Conservation (phyloP, 2,329 filamentous ascomycete species). For the Talaromyces rugulosus region DNA sequence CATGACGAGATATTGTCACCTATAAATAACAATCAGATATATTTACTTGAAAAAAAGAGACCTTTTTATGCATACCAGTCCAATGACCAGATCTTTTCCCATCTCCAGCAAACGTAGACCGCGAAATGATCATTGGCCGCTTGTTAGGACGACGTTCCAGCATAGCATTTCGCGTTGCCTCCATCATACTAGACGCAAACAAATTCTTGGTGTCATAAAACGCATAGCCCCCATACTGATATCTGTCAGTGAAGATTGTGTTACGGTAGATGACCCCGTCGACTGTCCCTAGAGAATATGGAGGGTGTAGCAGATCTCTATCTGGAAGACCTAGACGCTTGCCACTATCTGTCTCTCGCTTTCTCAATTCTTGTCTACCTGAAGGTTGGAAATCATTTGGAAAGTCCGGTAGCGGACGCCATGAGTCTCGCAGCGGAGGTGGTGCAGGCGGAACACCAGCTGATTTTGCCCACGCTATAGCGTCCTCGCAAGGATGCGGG, state of each 20-base stretch:
- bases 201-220: slow-evolving; percentile 75
- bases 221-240: slow-evolving; percentile 56
- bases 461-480: slow-evolving; percentile 46
- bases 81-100: slow-evolving; percentile 58
- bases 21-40: slow-evolving; percentile 27
- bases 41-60: background rate
- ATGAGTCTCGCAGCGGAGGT: slow-evolving; percentile 59
- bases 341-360: slow-evolving; percentile 13
- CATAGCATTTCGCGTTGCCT: slow-evolving; percentile 62
- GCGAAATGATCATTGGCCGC: slow-evolving; percentile 69
- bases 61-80: slow-evolving; percentile 11
- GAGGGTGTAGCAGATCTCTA: slow-evolving; percentile 61
- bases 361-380: background rate
- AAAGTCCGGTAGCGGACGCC: slow-evolving; percentile 65
- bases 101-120: slow-evolving; percentile 70
- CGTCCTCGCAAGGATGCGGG: slow-evolving; percentile 53
- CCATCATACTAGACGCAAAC: slow-evolving; percentile 62
- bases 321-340: slow-evolving; percentile 54
- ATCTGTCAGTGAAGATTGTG: slow-evolving; percentile 64
- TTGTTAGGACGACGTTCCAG: slow-evolving; percentile 57
- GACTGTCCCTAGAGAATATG: slow-evolving; percentile 63
- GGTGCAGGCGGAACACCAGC: slow-evolving; percentile 53
- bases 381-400: slow-evolving; percentile 62
- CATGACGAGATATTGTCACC: slow-evolving; percentile 59
- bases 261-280: slow-evolving; percentile 50